These are phyloP conservation scores for Plasmodium knowlesi DNA, from an alignment of 169 alveolate genomes.

Conservation along the genomic window DNA sequence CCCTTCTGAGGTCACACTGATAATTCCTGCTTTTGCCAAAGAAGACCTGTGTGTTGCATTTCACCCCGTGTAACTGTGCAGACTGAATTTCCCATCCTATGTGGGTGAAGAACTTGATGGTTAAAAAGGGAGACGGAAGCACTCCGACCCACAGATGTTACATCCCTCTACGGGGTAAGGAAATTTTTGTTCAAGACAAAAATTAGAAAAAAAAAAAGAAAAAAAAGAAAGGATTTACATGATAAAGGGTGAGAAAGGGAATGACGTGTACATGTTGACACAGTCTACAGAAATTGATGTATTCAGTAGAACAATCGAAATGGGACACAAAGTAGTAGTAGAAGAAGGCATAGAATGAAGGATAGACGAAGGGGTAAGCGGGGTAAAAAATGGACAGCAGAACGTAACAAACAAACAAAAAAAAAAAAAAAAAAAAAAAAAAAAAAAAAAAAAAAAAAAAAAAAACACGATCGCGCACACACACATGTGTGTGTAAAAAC, in stretches of 20 bases:
- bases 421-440: no score
- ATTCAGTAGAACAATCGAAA: background rate
- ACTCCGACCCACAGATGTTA: background rate
- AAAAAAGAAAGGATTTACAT: background rate
- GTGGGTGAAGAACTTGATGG: background rate
- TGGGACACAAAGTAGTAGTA: background rate
- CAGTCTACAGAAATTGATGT: background rate
- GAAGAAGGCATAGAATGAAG: no score
- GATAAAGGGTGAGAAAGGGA: background rate
- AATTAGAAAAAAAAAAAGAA: background rate
- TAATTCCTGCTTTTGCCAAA: background rate
- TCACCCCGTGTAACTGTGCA: background rate
- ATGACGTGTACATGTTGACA: background rate
- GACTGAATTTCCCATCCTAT: background rate
- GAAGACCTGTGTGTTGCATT: background rate
- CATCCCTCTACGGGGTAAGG: background rate
- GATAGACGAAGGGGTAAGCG: no score
- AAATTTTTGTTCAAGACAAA: background rate
- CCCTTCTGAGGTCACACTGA: background rate
- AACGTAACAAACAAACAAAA: no score
- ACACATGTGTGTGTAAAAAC: background rate
- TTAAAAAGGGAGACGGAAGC: background rate
- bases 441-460: background rate
- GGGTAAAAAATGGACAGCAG: no score
- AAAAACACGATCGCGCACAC: background rate